A percentile compares a stretch with the other conserved stretches of the same genome.
These are phyloP conservation scores for Westerdykella sp. DNA, from an alignment of 2,329 filamentous ascomycete species.

Conservation along the genomic window DNA sequence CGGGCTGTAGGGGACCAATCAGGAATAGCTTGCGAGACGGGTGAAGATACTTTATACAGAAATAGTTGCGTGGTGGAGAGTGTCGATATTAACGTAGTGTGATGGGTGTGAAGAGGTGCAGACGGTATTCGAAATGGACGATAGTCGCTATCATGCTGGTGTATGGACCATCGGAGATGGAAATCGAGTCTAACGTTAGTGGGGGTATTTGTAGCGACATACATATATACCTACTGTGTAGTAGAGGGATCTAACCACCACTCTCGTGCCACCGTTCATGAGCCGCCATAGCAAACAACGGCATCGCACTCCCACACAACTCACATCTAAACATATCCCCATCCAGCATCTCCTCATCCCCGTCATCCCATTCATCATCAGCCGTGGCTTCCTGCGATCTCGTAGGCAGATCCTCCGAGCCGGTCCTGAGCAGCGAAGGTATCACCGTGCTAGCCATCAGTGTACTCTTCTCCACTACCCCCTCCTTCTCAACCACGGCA, in stretches of 20 bases:
- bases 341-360: constrained; percentile 29
- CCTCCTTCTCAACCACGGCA: constrained; percentile 13
- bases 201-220: no score
- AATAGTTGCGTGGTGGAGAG: no score
- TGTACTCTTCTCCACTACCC: neutral
- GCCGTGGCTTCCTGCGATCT: constrained; percentile 17
- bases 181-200: neutral
- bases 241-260: neutral
- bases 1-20: no score
- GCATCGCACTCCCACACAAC: constrained; percentile 50
- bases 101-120: neutral
- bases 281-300: constrained; percentile 53
- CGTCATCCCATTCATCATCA: constrained; percentile 22
- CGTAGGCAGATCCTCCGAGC: constrained; percentile 31
- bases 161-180: no score
- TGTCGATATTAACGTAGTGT: no score
- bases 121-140: no score
- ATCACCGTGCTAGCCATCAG: neutral
- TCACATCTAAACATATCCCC: constrained; percentile 38
- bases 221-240: no score
- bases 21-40: no score
- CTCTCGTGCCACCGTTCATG: constrained; percentile 49
- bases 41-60: no score
- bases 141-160: no score
- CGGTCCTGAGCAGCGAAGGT: constrained; percentile 6